These are phyloP conservation scores for Sisymbrium irio DNA, from an alignment of 345 rosid species.

Conservation along the genomic window DNA sequence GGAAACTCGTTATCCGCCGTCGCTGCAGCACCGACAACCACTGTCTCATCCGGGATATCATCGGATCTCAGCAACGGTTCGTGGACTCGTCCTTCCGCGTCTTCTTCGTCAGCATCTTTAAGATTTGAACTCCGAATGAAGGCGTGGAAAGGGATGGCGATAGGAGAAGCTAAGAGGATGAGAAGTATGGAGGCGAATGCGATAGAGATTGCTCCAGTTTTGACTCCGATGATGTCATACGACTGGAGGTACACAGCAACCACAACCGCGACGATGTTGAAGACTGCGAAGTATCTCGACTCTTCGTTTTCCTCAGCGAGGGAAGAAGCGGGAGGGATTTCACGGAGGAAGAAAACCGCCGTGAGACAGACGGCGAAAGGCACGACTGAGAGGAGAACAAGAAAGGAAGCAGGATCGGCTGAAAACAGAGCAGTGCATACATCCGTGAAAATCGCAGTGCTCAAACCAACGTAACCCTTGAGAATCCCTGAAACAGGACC, in stretches of 20 bases:
- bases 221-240: conserved; percentile 48
- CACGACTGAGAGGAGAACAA: conserved; percentile 49
- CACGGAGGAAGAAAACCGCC: conserved; percentile 49
- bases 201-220: conserved; percentile 37
- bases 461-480: conserved; percentile 61
- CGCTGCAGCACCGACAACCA: conserved; percentile 19
- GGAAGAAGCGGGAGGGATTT: conserved; percentile 32
- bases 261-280: conserved; percentile 48
- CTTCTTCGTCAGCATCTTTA: conserved; percentile 14
- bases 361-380: conserved; percentile 51
- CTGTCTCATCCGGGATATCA: conserved; percentile 16
- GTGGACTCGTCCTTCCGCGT: conserved; percentile 37
- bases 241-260: conserved; percentile 52
- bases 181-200: conserved; percentile 47
- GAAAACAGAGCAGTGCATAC: conserved; percentile 53
- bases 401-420: conserved; percentile 45
- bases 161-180: conserved; percentile 45
- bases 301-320: conserved; percentile 38
- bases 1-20: conserved; percentile 22
- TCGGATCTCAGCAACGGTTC: conserved; percentile 42
- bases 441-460: conserved; percentile 65
- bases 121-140: conserved; percentile 6
- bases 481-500: conserved; percentile 62
- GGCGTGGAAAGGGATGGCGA: conserved; percentile 44
- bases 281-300: conserved; percentile 35